phyloP scores from a whole-genome alignment of 352 stramenopile species.

The Thraustochytrium striatum region DNA sequence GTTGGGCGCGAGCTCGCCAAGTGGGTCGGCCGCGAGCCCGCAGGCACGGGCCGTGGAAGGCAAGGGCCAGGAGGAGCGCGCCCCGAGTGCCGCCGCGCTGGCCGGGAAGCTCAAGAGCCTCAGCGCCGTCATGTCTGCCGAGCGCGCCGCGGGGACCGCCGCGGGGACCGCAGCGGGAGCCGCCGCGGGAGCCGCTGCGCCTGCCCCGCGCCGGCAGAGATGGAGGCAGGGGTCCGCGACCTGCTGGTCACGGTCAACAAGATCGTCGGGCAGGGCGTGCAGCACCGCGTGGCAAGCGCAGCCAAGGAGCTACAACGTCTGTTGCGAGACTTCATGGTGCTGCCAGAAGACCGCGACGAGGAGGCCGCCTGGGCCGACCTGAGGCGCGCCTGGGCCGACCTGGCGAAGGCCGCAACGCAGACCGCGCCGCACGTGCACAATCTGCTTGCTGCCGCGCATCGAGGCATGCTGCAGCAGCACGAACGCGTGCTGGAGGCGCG shows the following conservation, averaged over 20 bases:
- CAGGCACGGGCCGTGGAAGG: not conserved
- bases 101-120: conserved; percentile 31
- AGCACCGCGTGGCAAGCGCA: not conserved
- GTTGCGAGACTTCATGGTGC: not conserved
- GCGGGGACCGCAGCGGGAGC: not conserved
- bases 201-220: not conserved
- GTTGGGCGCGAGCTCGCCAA: not conserved
- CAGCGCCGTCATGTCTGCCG: conserved; percentile 35
- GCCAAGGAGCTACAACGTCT: not conserved
- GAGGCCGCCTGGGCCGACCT: not conserved
- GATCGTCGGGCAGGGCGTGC: not conserved
- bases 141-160: not conserved
- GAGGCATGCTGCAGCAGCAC: not conserved
- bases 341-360: not conserved
- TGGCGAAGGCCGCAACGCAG: not conserved
- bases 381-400: not conserved
- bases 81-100: not conserved
- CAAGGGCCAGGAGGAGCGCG: conserved; percentile 40
- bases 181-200: not conserved
- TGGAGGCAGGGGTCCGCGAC: not conserved
- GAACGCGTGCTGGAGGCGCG: not conserved
- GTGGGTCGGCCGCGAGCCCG: not conserved
- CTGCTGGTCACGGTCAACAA: not conserved
- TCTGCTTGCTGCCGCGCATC: conserved; percentile 1
- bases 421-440: not conserved